Evolutionary conservation across 2,329 filamentous ascomycete species (phyloP), one percentile per base, ranked within the genome.

Genomic region (Orbilia brochopaga): DNA sequence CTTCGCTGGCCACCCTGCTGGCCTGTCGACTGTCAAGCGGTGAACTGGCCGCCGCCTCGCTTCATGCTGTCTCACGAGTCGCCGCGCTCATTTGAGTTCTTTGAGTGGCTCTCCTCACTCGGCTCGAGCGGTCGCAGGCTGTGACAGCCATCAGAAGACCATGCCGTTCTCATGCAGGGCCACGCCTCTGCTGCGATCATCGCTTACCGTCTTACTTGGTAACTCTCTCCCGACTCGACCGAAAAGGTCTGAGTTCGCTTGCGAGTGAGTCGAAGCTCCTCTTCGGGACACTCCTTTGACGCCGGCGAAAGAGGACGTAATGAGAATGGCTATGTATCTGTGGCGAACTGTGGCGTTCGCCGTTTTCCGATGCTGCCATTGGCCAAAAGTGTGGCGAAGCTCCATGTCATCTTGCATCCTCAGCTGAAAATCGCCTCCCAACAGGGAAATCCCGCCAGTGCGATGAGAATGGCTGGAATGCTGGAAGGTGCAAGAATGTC

Each of bases 371-470:
- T 11, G n/a, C 40, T 17, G 32, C 51, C 24, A 65, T 65, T 72
- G 67, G 67, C 13, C 8, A 11, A 24, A 27, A 30, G 2, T 65
- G 67, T 72, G 67, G 67, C 67, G 67, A 61, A 46, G 67, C 40
- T 40, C 60, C 55, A 72, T 72, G 67, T 72, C 67, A 72, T 65
- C 60, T 21, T 65, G 67, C 60, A 65, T 72, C 17, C 46, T 61
- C 67, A 72, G 67, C 67, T 72, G 67, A 61, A 56, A 19, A 55
- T 58, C 54, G 58, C 65, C 59, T 69, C 37, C 55, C 19, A 32
- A 23, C 53, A 10, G 21, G 44, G 44, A 30, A 30, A n/a, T 53
- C 24, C 50, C 19, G 50, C 15, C n/a, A n/a, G 17, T n/a, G 30
- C 8, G 50, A 30, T 2, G 24, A 5, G 2, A 10, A 35, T 11